These are phyloP conservation scores for Aaosphaeria pasadenensis DNA, from an alignment of 2,329 filamentous ascomycete species.

Conservation along the genomic window DNA sequence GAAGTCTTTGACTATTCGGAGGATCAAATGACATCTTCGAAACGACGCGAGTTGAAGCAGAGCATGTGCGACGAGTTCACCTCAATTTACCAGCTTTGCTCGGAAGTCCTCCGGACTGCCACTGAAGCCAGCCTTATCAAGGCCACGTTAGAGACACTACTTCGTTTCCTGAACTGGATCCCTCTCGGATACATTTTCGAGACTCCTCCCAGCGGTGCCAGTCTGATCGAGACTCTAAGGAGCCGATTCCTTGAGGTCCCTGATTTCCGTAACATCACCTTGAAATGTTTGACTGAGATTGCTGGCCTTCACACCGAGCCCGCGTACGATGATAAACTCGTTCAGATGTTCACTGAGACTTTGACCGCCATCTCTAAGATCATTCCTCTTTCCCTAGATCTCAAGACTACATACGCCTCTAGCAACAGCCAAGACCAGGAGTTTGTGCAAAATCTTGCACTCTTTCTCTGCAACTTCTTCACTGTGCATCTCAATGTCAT, in stretches of 20 bases:
- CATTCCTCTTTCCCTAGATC: conserved; percentile 83
- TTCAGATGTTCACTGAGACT: conserved; percentile 98
- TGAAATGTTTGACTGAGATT: conserved; percentile 97
- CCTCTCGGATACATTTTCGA: conserved; percentile 98
- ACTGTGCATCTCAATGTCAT: conserved; percentile 90
- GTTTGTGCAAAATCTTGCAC: conserved; percentile 92
- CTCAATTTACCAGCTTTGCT: conserved; percentile 95
- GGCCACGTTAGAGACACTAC: conserved; percentile 91
- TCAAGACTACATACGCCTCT: conserved; percentile 85
- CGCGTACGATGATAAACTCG: conserved; percentile 90
- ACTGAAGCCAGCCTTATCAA: conserved; percentile 87
- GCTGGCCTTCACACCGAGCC: conserved; percentile 84
- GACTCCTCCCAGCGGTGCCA: conserved; percentile 61
- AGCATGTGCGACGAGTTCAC: conserved; percentile 99
- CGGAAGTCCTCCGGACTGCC: conserved; percentile 88
- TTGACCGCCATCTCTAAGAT: conserved; percentile 89
- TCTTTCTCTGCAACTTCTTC: conserved; percentile 97
- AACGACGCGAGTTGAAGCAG: conserved; percentile 94
- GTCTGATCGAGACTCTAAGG: conserved; percentile 87
- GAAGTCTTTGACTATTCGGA: conserved; percentile 99
- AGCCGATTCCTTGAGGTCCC: conserved; percentile 89
- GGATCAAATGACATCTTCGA: conserved; percentile 98
- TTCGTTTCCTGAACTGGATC: conserved; percentile 99
- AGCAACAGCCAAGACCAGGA: conserved; percentile 95
- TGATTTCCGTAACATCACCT: conserved; percentile 93